These are phyloP conservation scores for Sphagnum tenellum DNA, from an alignment of 225 moss, liverwort and hornwort species.

Conservation along the genomic window DNA sequence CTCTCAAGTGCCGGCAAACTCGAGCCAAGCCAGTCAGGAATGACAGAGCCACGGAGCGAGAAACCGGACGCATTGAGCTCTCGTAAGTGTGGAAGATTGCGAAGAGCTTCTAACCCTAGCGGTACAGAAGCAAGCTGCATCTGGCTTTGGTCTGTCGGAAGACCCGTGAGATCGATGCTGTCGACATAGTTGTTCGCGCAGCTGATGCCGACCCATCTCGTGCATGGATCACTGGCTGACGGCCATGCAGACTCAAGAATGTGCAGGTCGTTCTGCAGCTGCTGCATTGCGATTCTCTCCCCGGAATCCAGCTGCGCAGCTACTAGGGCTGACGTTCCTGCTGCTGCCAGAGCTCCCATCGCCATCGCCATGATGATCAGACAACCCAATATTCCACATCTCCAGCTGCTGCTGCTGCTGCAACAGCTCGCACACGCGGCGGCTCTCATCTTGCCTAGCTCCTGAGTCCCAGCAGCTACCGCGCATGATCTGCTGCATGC, in stretches of 20 bases:
- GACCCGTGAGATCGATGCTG: slow-evolving; percentile 21
- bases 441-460: no score
- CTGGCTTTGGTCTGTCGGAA: slow-evolving; percentile 9
- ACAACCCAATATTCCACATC: no score
- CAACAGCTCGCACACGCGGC: no score
- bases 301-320: no score
- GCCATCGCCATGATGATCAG: no score
- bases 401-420: no score
- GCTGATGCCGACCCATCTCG: slow-evolving; percentile 42
- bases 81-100: slow-evolving; percentile 17
- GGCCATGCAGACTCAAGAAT: slow-evolving; percentile 34
- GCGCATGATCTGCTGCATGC: no score
- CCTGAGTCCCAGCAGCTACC: no score
- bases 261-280: slow-evolving; percentile 28
- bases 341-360: no score
- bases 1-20: slow-evolving; percentile 29
- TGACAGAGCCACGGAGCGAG: slow-evolving; percentile 11
- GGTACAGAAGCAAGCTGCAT: not conserved
- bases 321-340: no score
- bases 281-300: slow-evolving; percentile 24
- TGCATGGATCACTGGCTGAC: slow-evolving; percentile 35
- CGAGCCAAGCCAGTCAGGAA: slow-evolving; percentile 18
- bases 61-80: slow-evolving; percentile 41
- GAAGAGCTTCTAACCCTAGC: slow-evolving; percentile 22
- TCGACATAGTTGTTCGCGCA: slow-evolving; percentile 21